A percentile compares a stretch with the other conserved stretches of the same genome.
phyloP scores from a whole-genome alignment of 148 eudicot genomes.

The Rhododendron vialii region DNA sequence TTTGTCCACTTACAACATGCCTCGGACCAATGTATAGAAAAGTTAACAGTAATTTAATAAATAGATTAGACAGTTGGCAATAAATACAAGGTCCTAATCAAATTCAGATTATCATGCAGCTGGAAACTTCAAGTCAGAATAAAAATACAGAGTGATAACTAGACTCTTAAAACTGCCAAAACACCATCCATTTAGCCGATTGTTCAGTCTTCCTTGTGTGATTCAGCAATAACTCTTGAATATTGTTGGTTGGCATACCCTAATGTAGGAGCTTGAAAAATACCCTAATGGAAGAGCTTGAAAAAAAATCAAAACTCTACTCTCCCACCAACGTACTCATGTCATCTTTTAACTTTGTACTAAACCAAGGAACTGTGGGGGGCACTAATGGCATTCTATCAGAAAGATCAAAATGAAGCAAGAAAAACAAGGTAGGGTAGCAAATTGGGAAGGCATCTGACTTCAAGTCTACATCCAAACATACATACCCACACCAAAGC shows the following conservation, averaged over 20 bases:
- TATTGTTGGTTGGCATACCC: not conserved
- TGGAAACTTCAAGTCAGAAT: not conserved
- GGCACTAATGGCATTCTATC: not conserved
- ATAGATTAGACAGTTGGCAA: too few relatives aligned
- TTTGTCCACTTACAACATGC: not conserved
- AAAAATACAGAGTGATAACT: not conserved
- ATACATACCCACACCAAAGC: not conserved
- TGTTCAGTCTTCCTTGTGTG: not conserved
- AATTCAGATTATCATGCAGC: not conserved
- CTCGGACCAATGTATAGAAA: not conserved
- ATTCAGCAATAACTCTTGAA: not conserved
- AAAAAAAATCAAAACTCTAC: not conserved
- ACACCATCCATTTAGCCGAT: not conserved
- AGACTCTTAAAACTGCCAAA: not conserved
- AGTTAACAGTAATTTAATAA: not conserved
- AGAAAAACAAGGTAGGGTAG: not conserved
- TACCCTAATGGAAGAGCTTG: not conserved
- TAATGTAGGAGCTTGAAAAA: not conserved
- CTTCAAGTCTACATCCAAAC: not conserved
- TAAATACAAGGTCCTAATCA: not conserved
- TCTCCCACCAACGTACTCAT: not conserved
- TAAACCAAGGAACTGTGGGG: not conserved
- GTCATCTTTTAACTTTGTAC: not conserved
- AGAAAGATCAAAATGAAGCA: not conserved
- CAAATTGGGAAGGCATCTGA: not conserved